These are phyloP conservation scores for Penicillium samsonianum DNA, from an alignment of 495 filamentous ascomycete genomes.

Conservation along the genomic window DNA sequence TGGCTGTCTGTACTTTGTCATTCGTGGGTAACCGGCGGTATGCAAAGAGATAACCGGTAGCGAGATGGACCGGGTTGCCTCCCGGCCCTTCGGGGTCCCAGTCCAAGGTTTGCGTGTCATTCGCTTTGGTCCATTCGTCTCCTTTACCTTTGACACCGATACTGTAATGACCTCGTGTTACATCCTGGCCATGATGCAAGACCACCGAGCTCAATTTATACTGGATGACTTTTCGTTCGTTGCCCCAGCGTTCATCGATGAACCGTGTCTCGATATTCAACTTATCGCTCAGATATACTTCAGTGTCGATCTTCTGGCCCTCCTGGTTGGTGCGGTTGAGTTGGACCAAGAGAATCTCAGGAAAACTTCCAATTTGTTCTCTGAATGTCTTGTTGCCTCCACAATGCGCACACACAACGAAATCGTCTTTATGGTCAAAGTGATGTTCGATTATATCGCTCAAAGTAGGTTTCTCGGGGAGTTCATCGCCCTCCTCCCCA, in stretches of 20 bases:
- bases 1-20: background rate
- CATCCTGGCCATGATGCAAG: conserved; percentile 24
- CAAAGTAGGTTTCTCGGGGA: background rate
- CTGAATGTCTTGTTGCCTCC: background rate
- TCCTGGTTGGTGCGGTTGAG: conserved; percentile 10
- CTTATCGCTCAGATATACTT: conserved; percentile 1
- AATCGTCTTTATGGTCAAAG: background rate
- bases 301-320: background rate
- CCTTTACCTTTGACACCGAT: conserved; percentile 25
- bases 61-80: background rate
- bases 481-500: background rate
- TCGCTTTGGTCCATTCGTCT: conserved; percentile 27
- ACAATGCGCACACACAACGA: background rate
- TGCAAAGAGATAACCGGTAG: conserved; percentile 22
- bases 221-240: background rate
- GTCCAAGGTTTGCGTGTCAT: conserved; percentile 21
- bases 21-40: conserved; percentile 25
- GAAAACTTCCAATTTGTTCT: conserved; percentile 1
- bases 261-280: background rate
- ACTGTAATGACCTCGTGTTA: conserved; percentile 33
- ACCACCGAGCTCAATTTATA: conserved; percentile 36
- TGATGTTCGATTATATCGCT: background rate
- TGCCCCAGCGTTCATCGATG: conserved; percentile 7
- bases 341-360: conserved; percentile 19
- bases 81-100: background rate